These are phyloP conservation scores for Chalciporus chontae DNA, from an alignment of 768 basidiomycete species.

Conservation along the genomic window DNA sequence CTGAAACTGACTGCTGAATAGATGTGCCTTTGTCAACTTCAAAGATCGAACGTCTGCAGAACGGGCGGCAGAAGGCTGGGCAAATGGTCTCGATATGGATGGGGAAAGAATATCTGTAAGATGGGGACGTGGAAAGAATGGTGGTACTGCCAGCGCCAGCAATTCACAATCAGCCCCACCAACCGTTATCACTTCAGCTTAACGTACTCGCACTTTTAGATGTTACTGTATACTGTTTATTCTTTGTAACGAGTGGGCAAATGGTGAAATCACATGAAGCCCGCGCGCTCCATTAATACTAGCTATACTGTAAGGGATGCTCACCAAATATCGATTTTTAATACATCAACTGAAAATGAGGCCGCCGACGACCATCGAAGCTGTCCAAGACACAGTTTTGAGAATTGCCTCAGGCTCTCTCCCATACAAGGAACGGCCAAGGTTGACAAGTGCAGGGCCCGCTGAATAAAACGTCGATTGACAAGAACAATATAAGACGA, in stretches of 20 bases:
- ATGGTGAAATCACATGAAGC: too few relatives aligned
- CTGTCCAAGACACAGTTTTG: conserved; percentile 41
- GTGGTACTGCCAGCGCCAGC: conserved; percentile 17
- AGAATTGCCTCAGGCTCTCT: conserved; percentile 27
- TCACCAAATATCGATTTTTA: too few relatives aligned
- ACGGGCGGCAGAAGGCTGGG: conserved; percentile 82
- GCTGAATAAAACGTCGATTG: conserved; percentile 34
- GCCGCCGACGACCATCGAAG: conserved; percentile 25
- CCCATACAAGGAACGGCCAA: conserved; percentile 46
- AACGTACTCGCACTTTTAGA: conserved; percentile 7
- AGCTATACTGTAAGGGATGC: too few relatives aligned
- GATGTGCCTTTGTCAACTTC: conserved; percentile 97
- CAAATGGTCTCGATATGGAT: conserved; percentile 86
- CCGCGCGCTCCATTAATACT: too few relatives aligned
- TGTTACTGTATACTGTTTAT: conserved; percentile 2
- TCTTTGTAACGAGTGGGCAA: not conserved
- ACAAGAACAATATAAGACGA: not conserved
- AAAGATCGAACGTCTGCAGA: conserved; percentile 80
- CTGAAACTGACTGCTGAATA: conserved; percentile 25
- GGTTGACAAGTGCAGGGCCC: conserved; percentile 59
- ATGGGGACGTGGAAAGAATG: conserved; percentile 80
- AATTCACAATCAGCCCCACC: conserved; percentile 4
- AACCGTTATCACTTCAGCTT: conserved; percentile 7
- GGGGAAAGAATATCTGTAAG: conserved; percentile 69
- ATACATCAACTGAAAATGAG: conserved; percentile 2